Base-by-base conservation (phyloP, 1,139 yeast genomes). In the Geotrichum citri-aurantii region DNA sequence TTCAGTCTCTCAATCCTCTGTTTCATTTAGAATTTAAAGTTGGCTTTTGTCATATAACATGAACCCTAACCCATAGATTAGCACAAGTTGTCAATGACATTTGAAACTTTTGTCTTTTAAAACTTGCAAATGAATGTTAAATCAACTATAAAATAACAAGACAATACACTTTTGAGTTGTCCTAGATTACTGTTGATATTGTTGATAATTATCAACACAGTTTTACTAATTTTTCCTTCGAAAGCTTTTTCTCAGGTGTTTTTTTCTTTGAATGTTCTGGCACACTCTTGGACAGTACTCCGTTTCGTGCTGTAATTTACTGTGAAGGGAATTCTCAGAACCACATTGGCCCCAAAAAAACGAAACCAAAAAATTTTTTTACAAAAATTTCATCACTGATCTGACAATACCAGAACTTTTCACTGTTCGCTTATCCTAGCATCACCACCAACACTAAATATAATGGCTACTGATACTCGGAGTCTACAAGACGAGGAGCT, bases 401-500 rank as follows among this genome's bases (percentile, higher is more conserved):
- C 55, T 42, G 55, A 52, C 17, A 23, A 19, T 37, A 47, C 46
- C 33, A 29, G 50, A 19, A 52, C 50, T 46, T n/a, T 19, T 37
- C 44, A 14, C 44, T 37, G 44, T n/a, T 37, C 21, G 44, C 44
- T 8, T 17, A 37, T n/a, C 4, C 44, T 37, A 37, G 44, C 21
- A 37, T 37, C 44, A 37, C 44, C 44, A 37, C 44, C 44, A 37
- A 37, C 44, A 37, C 21, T 7, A 21, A 27, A 37, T 27, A 52
- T 29, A 23, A 52, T 52, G 55, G 55, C 55, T 52, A 29, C 49
- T 52, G 59, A 54, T 29, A 52, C 59, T 48, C 59, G 53, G 40
- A 49, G 56, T 52, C 56, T 48, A n/a, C 46, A 48, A 42, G 58
- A 52, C 51, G 60, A 61, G 26, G 53, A 56, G 23, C 55, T 57